A percentile compares a stretch with the other conserved stretches of the same genome.
phyloP scores from a whole-genome alignment of 345 rosid species.

The Brassica incana region DNA sequence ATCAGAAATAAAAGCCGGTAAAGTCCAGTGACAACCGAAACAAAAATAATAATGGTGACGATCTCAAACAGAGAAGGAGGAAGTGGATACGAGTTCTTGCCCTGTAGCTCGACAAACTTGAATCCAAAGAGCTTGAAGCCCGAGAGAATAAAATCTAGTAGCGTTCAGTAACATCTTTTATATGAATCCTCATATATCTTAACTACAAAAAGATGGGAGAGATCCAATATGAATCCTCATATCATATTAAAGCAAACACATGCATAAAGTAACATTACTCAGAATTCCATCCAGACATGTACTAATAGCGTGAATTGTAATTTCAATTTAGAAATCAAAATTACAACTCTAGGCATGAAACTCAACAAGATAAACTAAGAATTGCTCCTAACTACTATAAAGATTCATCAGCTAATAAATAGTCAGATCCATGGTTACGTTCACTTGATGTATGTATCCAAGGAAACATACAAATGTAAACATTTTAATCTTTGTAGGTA shows the following conservation, averaged over 20 bases:
- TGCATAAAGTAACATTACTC: neutral
- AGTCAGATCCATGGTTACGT: constrained; percentile 48
- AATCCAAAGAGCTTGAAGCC: constrained; percentile 84
- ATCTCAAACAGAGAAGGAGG: neutral
- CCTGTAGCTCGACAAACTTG: constrained; percentile 99
- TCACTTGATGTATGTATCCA: constrained; percentile 91
- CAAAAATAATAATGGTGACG: neutral
- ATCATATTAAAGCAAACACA: constrained; percentile 16
- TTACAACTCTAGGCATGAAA: constrained; percentile 3
- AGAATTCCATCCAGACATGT: neutral
- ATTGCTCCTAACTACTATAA: neutral
- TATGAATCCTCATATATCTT: neutral
- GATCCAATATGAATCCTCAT: too few species aligned
- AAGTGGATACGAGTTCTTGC: constrained; percentile 67
- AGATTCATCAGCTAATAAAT: constrained; percentile 8
- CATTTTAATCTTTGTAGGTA: constrained; percentile 62
- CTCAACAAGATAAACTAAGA: constrained; percentile 10
- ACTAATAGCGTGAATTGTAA: constrained; percentile 8
- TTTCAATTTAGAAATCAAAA: neutral
- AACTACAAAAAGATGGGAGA: too few species aligned
- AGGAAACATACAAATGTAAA: constrained; percentile 74
- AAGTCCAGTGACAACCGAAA: neutral
- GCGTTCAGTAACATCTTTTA: constrained; percentile 62
- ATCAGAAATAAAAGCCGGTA: too few species aligned
- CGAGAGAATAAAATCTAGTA: constrained; percentile 87